Evolutionary conservation across 139 green algal genomes (phyloP), one percentile per base, ranked within the genome.

Genomic region (Marvania coccoides): DNA sequence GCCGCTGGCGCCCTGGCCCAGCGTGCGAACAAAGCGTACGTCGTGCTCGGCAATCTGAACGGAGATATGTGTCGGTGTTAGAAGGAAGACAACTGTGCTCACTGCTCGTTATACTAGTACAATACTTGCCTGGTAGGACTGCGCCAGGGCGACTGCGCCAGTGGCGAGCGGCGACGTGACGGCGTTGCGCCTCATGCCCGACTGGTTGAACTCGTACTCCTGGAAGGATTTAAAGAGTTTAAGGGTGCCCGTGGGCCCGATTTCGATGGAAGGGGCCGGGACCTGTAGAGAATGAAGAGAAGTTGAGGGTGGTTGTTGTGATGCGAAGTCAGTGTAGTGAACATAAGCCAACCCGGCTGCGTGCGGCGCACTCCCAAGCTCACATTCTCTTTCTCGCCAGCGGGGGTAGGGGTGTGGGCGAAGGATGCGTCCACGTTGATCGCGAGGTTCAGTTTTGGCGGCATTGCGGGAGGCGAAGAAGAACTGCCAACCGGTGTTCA

Each of bases 1-100:
- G 23, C 77, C 80, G 70, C 87, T 89, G 4, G 85, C 86, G 26
- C 86, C 86, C 15, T 71, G 58, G 1, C 86, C 86, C 6, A 92
- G 70, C 31, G 71, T 73, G 31, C 82, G 83, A n/a, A 94, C 42
- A 10, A 94, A 78, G 9, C 67, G 54, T 14, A 95, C 80, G 55
- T 95, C 88, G 4, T 77, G 75, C 55, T 95, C 84, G 5, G 73
- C 85, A 12, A 95, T 86, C 85, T 93, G 75, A 12, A 47, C 39
- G 14, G 39, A 47, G 39, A 47, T n/a, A n/a, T n/a, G n/a, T n/a
- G n/a, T n/a, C n/a, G n/a, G 14, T 47, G 13, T 47, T 10, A 19
- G 13, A 26, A n/a, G n/a, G n/a, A n/a, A n/a, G n/a, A n/a, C n/a
- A n/a, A n/a, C n/a, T n/a, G 9, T 33, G 19, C 47, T 19, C 54